phyloP scores from a whole-genome alignment of 2,329 filamentous ascomycete species.

The Leptoxyphium fumago region DNA sequence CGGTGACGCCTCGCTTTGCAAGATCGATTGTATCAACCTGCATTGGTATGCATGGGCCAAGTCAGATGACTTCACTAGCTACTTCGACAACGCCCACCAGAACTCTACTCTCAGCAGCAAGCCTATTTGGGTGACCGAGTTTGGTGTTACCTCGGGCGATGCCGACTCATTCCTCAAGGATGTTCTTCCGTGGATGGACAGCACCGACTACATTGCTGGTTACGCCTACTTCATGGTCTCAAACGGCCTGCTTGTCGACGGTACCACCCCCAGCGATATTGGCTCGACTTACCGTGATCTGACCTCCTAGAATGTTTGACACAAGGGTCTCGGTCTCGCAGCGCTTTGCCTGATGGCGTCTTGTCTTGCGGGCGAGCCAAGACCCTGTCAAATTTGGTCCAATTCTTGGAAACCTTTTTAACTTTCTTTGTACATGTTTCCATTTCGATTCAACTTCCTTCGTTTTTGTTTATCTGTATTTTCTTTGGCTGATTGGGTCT shows the following conservation, averaged over 20 bases:
- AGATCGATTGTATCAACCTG: conserved; percentile 44
- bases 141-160: conserved; percentile 36
- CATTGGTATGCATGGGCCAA: conserved; percentile 45
- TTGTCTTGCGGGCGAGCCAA: too few relatives aligned
- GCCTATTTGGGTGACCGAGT: conserved; percentile 51
- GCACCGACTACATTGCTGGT: conserved; percentile 22
- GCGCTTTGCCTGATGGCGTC: too few relatives aligned
- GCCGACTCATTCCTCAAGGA: conserved; percentile 34
- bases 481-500: too few relatives aligned
- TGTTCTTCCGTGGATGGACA: conserved; percentile 33
- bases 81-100: conserved; percentile 41
- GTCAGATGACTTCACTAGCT: conserved; percentile 28
- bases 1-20: conserved; percentile 24
- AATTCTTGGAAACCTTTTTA: too few relatives aligned
- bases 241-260: conserved; percentile 21
- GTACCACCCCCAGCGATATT: conserved; percentile 15
- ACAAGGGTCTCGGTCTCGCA: too few relatives aligned
- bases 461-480: too few relatives aligned
- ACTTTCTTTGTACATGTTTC: too few relatives aligned
- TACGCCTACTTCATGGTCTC: conserved; percentile 24
- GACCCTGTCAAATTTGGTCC: too few relatives aligned
- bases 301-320: background rate
- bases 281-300: conserved; percentile 14
- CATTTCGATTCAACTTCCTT: too few relatives aligned
- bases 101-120: conserved; percentile 25